These are phyloP conservation scores for Pyronema domesticum DNA, from an alignment of 495 filamentous ascomycete genomes.

Conservation along the genomic window DNA sequence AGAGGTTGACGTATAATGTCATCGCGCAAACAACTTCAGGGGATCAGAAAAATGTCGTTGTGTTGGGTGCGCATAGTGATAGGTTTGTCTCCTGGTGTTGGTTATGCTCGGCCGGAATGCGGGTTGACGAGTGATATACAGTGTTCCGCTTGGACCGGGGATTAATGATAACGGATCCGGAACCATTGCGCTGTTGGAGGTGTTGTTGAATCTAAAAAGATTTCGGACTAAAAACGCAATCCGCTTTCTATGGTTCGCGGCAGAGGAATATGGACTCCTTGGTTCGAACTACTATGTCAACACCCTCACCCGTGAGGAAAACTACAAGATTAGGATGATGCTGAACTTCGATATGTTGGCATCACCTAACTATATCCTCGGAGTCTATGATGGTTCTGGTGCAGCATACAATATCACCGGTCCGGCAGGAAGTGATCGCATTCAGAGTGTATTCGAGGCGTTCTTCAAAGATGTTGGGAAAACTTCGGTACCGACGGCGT, in stretches of 20 bases:
- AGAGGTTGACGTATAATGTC: constrained; percentile 35
- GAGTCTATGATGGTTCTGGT: constrained; percentile 30
- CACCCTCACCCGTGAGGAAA: constrained; percentile 32
- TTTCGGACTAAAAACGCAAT: constrained; percentile 36
- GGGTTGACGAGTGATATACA: background rate
- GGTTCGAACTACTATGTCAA: constrained; percentile 39
- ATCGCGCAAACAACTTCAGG: constrained; percentile 38
- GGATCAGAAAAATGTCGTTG: constrained; percentile 38
- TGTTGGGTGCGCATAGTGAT: constrained; percentile 40
- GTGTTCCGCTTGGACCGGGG: constrained; percentile 8
- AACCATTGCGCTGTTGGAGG: constrained; percentile 35
- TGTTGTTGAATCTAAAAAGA: constrained; percentile 33
- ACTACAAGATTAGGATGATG: constrained; percentile 37
- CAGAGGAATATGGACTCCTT: constrained; percentile 37
- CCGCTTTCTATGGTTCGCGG: constrained; percentile 40
- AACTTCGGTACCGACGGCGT: constrained; percentile 8
- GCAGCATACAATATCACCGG: constrained; percentile 1
- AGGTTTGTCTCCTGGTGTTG: constrained; percentile 21
- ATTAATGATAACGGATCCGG: constrained; percentile 38
- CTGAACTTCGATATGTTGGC: constrained; percentile 41
- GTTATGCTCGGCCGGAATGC: background rate
- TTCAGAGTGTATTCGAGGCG: constrained; percentile 7
- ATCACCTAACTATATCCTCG: constrained; percentile 32
- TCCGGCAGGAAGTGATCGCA: constrained; percentile 5
- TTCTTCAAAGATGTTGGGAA: constrained; percentile 9